These are phyloP conservation scores for Aspergillus japonicus DNA, from an alignment of 2,329 filamentous ascomycete species.

Conservation along the genomic window DNA sequence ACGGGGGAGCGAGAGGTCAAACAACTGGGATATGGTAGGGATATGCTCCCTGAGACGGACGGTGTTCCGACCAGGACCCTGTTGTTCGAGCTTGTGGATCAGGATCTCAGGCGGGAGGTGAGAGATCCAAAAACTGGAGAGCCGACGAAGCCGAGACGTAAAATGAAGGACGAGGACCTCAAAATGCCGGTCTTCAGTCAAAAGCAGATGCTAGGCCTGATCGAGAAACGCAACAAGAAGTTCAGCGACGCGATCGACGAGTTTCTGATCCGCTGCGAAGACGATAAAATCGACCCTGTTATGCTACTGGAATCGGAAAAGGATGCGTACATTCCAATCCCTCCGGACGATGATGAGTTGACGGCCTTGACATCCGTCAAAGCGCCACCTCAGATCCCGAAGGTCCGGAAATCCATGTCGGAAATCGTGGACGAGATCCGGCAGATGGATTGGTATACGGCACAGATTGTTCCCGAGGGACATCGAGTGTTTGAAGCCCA, in stretches of 20 bases:
- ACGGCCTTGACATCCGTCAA: constrained; percentile 38
- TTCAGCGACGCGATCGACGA: constrained; percentile 73
- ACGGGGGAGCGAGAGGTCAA: constrained; percentile 53
- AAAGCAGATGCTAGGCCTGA: constrained; percentile 83
- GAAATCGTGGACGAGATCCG: constrained; percentile 86
- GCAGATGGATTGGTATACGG: constrained; percentile 79
- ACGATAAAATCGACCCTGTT: constrained; percentile 64
- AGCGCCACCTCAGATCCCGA: constrained; percentile 71
- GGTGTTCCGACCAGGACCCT: constrained; percentile 59
- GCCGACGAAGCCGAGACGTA: constrained; percentile 64
- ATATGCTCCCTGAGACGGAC: constrained; percentile 47
- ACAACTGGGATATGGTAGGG: constrained; percentile 60
- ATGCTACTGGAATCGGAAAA: constrained; percentile 61
- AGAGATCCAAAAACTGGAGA: constrained; percentile 70
- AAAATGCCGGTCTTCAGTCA: constrained; percentile 93
- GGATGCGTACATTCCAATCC: constrained; percentile 62
- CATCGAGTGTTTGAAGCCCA: constrained; percentile 89
- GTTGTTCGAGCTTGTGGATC: constrained; percentile 89
- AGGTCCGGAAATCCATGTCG: constrained; percentile 73
- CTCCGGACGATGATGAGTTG: constrained; percentile 44
- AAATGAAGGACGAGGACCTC: constrained; percentile 72
- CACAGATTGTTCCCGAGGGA: constrained; percentile 89
- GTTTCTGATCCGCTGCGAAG: constrained; percentile 73
- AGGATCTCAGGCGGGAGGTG: constrained; percentile 81
- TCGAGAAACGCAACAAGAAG: constrained; percentile 84